Base-by-base conservation (phyloP, 2,329 filamentous ascomycete genomes). In the Colletotrichum truncatum region DNA sequence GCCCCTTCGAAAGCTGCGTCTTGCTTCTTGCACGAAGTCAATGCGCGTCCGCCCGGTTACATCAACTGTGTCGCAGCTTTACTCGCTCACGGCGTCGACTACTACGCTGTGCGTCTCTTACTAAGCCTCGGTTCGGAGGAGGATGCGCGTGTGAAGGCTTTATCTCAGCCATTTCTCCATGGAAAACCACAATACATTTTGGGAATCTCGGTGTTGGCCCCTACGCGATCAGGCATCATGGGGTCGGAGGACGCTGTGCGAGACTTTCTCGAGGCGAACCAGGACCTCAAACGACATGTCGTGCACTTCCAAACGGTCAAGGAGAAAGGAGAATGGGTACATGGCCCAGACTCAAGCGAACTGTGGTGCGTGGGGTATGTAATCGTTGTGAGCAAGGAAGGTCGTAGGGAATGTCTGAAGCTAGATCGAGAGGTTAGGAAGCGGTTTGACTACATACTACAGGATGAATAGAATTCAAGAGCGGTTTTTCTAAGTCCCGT, bases 71-170 rank as follows among this genome's bases (percentile, higher is more conserved):
- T 70, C 2, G 70, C 68, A 0, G 67, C 68, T 3, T 41, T 71
- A 28, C 64, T 73, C 12, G 69, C 73, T 8, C 71, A 74, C 34
- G 74, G 75, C 4, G 70, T 76, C 4, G 73, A 75, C 57, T 75
- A 74, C 54, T 76, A 71, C 41, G 73, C 71, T 5, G 52, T 75
- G 26, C 65, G 70, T 26, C 41, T 75, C 25, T 67, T 74, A 2
- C 51, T 68, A 4, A 58, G 68, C 8, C 57, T 73, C 7, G 71
- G 70, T 3, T 3, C 53, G 1, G 18, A 26, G 2, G 67, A 65
- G 16, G 28, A 68, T 12, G 53, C 55, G 14, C 56, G 71, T 5
- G 63, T 69, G 14, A 51, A 36, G 14, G 69, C 69, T 2, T 61
- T 74, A 16, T 63, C 72, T 0, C 39, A 65, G 38, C 68, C 73